A percentile compares a stretch with the other conserved stretches of the same genome.
Evolutionary conservation across 176 grass and related monocot genomes (phyloP).

Genomic region (Chrysopogon serrulatus): DNA sequence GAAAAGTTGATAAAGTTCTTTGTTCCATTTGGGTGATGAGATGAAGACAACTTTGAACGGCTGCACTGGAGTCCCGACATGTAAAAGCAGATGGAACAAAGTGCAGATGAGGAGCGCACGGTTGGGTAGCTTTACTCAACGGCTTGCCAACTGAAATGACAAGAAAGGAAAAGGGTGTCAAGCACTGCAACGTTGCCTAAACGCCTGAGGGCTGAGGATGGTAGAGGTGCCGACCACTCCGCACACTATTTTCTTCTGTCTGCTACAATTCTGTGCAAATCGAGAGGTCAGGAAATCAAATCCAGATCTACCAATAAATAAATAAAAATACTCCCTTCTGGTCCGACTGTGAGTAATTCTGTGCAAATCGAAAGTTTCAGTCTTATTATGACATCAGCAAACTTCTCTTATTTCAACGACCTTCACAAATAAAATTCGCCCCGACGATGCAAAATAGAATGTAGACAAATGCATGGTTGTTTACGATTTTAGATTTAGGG

Average conservation of each 20-base stretch:
- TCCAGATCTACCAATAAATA: not conserved
- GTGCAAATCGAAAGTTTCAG: too few species aligned
- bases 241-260: not conserved
- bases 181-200: not conserved
- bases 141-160: constrained; percentile 25
- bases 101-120: constrained; percentile 15
- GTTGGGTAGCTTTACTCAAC: constrained; percentile 20
- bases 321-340: not conserved
- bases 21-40: constrained; percentile 12
- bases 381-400: too few species aligned
- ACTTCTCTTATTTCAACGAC: too few species aligned
- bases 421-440: too few species aligned
- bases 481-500: too few species aligned
- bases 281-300: not conserved
- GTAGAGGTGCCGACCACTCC: constrained; percentile 6
- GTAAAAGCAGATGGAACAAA: constrained; percentile 12
- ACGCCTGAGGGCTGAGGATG: not conserved
- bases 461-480: too few species aligned
- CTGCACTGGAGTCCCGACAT: not conserved
- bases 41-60: constrained; percentile 18
- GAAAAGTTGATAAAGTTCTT: not conserved
- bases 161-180: constrained; percentile 23
- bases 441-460: too few species aligned
- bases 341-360: too few species aligned
- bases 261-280: not conserved